Conservation (phyloP, 305 asterid genomes). For the Solanum hybrid region DNA sequence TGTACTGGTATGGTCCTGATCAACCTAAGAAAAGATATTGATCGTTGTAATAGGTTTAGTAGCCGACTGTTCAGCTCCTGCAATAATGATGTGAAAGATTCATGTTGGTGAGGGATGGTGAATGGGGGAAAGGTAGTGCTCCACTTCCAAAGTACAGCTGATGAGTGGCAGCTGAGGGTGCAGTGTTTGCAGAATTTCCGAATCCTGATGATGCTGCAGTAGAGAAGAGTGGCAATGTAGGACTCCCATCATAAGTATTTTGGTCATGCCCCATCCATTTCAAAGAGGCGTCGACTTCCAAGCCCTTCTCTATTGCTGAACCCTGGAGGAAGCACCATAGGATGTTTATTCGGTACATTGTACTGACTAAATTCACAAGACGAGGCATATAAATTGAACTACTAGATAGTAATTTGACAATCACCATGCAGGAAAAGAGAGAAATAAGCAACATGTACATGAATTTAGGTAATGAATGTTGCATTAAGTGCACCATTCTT, state of each 20-base stretch:
- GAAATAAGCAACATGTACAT: background rate
- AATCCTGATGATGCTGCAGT: slow-evolving; percentile 98
- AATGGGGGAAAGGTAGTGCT: slow-evolving; percentile 23
- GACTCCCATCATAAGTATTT: slow-evolving; percentile 24
- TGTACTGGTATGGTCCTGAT: background rate
- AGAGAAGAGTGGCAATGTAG: slow-evolving; percentile 38
- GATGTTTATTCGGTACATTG: background rate
- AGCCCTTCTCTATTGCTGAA: slow-evolving; percentile 47
- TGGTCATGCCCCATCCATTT: slow-evolving; percentile 25
- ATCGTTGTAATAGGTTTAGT: background rate
- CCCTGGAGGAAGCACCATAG: slow-evolving; percentile 33
- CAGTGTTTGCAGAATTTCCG: slow-evolving; percentile 35
- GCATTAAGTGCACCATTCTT: background rate
- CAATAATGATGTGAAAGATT: slow-evolving; percentile 22
- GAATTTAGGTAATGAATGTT: background rate
- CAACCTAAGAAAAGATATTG: background rate
- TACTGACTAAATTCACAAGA: background rate
- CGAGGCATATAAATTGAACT: background rate
- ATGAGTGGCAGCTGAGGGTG: slow-evolving; percentile 23
- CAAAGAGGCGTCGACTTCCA: slow-evolving; percentile 31
- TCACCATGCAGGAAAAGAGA: background rate
- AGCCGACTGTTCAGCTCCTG: slow-evolving; percentile 19
- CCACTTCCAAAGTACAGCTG: slow-evolving; percentile 23
- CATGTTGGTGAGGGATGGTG: slow-evolving; percentile 22
- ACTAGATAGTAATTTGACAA: background rate